phyloP scores from a whole-genome alignment of 1,284 basidiomycete species.

The Thelephora terrestris region DNA sequence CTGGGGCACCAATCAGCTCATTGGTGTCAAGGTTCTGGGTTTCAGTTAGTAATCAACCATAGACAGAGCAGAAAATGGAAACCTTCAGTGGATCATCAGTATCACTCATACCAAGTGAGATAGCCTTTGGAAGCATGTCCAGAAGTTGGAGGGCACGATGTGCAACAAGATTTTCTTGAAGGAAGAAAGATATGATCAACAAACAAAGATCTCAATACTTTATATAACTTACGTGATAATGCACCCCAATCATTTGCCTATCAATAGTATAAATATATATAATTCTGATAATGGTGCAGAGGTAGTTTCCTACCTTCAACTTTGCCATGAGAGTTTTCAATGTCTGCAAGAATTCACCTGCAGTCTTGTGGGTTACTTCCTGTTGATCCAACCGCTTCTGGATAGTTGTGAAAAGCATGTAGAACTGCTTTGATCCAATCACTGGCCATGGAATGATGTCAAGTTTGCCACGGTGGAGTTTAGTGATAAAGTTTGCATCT shows the following conservation, averaged over 20 bases:
- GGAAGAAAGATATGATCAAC: background rate
- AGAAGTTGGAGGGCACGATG: constrained; percentile 40
- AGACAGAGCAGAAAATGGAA: background rate
- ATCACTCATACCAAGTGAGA: constrained; percentile 37
- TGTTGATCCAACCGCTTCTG: constrained; percentile 39
- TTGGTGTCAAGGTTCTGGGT: constrained; percentile 44
- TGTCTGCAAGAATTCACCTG: constrained; percentile 43
- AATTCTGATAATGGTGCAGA: background rate
- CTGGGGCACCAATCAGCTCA: constrained; percentile 24
- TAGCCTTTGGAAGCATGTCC: constrained; percentile 31
- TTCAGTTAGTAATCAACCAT: background rate
- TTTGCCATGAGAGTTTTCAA: constrained; percentile 61
- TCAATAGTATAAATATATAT: background rate
- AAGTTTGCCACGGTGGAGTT: constrained; percentile 41
- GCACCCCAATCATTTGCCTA: constrained; percentile 57
- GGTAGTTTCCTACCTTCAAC: constrained; percentile 44
- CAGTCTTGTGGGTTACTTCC: constrained; percentile 35
- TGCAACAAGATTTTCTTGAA: constrained; percentile 46
- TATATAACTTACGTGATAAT: constrained; percentile 36
- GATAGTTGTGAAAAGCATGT: constrained; percentile 36
- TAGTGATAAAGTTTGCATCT: constrained; percentile 50
- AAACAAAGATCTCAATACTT: background rate
- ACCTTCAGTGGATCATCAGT: constrained; percentile 43
- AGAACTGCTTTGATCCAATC: constrained; percentile 51
- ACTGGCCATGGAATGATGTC: constrained; percentile 58